These are phyloP conservation scores for Xylariaceae sp. DNA, from an alignment of 2,329 filamentous ascomycete genomes.

Conservation along the genomic window DNA sequence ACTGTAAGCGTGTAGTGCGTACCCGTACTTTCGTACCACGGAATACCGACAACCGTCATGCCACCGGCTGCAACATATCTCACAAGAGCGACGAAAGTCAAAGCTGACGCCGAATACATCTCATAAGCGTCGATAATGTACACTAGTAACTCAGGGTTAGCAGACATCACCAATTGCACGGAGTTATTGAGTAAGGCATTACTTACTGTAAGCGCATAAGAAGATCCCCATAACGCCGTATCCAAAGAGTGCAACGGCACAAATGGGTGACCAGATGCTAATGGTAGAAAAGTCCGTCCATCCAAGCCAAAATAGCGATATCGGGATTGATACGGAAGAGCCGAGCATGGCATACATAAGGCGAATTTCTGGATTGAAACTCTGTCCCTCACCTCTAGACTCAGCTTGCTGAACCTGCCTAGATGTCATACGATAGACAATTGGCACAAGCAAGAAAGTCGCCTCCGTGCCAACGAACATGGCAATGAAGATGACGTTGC, in stretches of 20 bases:
- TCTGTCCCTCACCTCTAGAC: slow-evolving; percentile 6
- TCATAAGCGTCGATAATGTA: slow-evolving; percentile 44
- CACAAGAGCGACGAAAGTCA: slow-evolving; percentile 37
- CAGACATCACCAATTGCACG: too few relatives aligned
- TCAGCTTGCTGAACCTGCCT: slow-evolving; percentile 7
- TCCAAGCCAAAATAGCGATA: slow-evolving; percentile 42
- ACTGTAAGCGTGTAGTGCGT: slow-evolving; percentile 36
- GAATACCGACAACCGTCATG: slow-evolving; percentile 24
- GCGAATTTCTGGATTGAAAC: slow-evolving; percentile 27
- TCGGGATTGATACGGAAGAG: slow-evolving; percentile 32
- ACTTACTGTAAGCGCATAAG: slow-evolving; percentile 33
- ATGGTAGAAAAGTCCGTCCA: slow-evolving; percentile 31
- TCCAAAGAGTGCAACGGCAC: slow-evolving; percentile 35
- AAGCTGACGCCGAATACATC: slow-evolving; percentile 34
- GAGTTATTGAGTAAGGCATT: too few relatives aligned
- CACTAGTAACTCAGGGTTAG: slow-evolving; percentile 8
- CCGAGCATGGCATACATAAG: slow-evolving; percentile 35
- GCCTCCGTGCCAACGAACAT: slow-evolving; percentile 33
- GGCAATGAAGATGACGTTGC: slow-evolving; percentile 33
- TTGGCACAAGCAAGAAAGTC: slow-evolving; percentile 21
- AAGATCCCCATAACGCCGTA: slow-evolving; percentile 39
- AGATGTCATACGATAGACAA: slow-evolving; percentile 24
- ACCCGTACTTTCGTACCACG: slow-evolving; percentile 35
- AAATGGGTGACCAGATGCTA: slow-evolving; percentile 35
- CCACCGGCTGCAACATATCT: slow-evolving; percentile 35